These are phyloP conservation scores for Darksidea phi DNA, from an alignment of 495 filamentous ascomycete species.

Conservation along the genomic window DNA sequence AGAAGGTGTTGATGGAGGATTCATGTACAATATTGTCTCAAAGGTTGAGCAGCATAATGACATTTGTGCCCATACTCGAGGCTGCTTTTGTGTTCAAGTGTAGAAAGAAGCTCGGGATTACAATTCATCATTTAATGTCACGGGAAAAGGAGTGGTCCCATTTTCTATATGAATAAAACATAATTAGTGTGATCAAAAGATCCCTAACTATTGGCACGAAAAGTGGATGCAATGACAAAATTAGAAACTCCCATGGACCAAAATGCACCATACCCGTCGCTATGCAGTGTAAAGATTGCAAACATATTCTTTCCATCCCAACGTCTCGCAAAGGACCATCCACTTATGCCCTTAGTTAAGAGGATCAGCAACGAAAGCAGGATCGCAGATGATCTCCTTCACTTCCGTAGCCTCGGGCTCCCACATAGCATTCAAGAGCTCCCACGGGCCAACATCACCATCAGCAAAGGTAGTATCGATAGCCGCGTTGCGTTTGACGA, in stretches of 20 bases:
- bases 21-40: too few relatives aligned
- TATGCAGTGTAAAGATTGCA: not conserved
- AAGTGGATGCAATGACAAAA: not conserved
- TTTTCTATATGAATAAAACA: not conserved
- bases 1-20: too few relatives aligned
- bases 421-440: too few relatives aligned
- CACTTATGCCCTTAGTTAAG: not conserved
- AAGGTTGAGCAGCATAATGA: too few relatives aligned
- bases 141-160: not conserved
- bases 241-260: not conserved
- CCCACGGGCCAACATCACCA: slow-evolving; percentile 12
- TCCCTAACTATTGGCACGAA: not conserved
- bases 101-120: too few relatives aligned
- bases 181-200: not conserved
- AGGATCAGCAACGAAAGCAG: slow-evolving; percentile 5
- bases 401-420: not conserved
- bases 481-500: slow-evolving; percentile 6
- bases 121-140: not conserved
- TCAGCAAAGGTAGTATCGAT: slow-evolving; percentile 15
- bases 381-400: slow-evolving; percentile 17
- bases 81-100: too few relatives aligned
- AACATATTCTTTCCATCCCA: not conserved
- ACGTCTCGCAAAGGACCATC: not conserved
- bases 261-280: not conserved
- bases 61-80: too few relatives aligned